These are phyloP conservation scores for Lentinus tigrinus DNA, from an alignment of 768 basidiomycete species.

Conservation along the genomic window DNA sequence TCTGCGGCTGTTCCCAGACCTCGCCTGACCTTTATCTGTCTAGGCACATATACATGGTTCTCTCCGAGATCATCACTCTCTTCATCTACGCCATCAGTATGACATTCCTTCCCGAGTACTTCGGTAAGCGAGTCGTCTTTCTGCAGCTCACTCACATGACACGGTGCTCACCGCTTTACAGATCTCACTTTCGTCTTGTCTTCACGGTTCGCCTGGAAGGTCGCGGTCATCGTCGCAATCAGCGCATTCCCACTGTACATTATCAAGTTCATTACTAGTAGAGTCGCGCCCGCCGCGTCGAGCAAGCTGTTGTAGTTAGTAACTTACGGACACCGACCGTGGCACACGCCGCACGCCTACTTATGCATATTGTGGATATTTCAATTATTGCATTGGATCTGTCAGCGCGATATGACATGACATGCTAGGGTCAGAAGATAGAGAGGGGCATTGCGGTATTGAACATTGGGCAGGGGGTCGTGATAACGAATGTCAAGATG, in stretches of 20 bases:
- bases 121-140: constrained; percentile 58
- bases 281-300: constrained; percentile 89
- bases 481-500: constrained; percentile 18
- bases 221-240: constrained; percentile 91
- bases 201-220: constrained; percentile 87
- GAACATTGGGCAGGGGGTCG: constrained; percentile 1
- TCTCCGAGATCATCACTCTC: constrained; percentile 87
- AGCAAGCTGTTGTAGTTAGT: constrained; percentile 80
- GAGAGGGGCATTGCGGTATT: constrained; percentile 27
- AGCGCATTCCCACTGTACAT: constrained; percentile 91
- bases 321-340: constrained; percentile 5
- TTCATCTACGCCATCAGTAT: constrained; percentile 89
- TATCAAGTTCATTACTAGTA: constrained; percentile 82
- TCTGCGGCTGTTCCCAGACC: neutral
- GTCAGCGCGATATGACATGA: constrained; percentile 26
- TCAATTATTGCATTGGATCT: constrained; percentile 23
- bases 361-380: constrained; percentile 15
- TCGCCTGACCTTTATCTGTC: neutral
- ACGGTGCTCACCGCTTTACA: constrained; percentile 28
- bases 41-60: constrained; percentile 95
- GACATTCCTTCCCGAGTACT: constrained; percentile 93
- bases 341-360: neutral
- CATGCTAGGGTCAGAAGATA: constrained; percentile 25
- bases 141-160: neutral
- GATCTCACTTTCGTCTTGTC: constrained; percentile 94